Base-by-base conservation (phyloP, 768 basidiomycete genomes). In the Pulveroboletus sp. region DNA sequence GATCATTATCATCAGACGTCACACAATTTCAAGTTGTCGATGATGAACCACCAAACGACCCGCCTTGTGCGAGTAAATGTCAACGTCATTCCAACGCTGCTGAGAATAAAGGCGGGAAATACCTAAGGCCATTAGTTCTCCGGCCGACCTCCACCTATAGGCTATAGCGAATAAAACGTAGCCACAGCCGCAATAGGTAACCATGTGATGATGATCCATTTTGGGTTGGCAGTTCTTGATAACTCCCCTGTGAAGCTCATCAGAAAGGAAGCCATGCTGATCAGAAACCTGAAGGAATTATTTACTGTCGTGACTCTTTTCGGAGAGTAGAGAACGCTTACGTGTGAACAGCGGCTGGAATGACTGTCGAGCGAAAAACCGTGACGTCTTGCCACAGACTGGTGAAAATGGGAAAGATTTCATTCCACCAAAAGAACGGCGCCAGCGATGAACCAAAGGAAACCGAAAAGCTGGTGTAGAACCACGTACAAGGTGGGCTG, bases 101-200 rank as follows among this genome's bases (percentile, higher is more conserved):
- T 78, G 40, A 81, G 49, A 20, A 69, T 45, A 53, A 80, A 75
- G 14, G 71, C 81, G 35, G 81, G 78, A 52, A 81, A 76, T 36
- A 72, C 64, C 47, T 70, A 67, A 1, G 57, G 47, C 77, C 75
- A 82, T 61, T 80, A 82, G 34, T 67, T 59, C 11, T 66, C 65
- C 10, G 69, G 67, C 7, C 53, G 53, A 47, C 74, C 66, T 49
- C 76, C 70, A 0, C 72, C n/a, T n/a, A n/a, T n/a, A n/a, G n/a
- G n/a, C 73, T 39, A 74, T 64, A 6, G 73, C 70, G 36, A 80
- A 61, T n/a, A 80, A 58, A 35, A 67, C 49, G 72, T 77, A 14
- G 72, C 68, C 13, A 69, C 50, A 32, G 73, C 55, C 35, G 72
- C 55, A 43, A 76, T 51, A 29, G 58, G 44, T 36, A 74, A 68